A percentile compares a stretch with the other conserved stretches of the same genome.
These are phyloP conservation scores for Boletus rubescentipes DNA, from an alignment of 768 basidiomycete genomes.

Conservation along the genomic window DNA sequence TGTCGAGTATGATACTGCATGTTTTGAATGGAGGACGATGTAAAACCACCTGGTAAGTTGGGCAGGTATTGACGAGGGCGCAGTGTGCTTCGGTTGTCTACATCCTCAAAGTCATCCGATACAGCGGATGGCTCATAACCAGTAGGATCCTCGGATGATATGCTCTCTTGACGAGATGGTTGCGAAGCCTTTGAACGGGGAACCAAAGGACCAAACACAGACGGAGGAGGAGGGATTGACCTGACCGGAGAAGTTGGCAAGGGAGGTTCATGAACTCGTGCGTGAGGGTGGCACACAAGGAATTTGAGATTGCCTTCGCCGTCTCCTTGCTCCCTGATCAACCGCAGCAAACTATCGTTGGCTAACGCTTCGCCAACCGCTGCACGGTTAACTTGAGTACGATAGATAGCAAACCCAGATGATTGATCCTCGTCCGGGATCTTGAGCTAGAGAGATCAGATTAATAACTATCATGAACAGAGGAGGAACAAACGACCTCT, in stretches of 20 bases:
- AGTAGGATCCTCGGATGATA: slow-evolving; percentile 63
- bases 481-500: slow-evolving; percentile 49
- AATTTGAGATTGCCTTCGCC: slow-evolving; percentile 81
- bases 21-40: slow-evolving; percentile 37
- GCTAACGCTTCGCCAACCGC: slow-evolving; percentile 73
- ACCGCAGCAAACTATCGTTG: slow-evolving; percentile 66
- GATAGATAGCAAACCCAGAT: slow-evolving; percentile 71
- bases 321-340: slow-evolving; percentile 75
- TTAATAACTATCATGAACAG: slow-evolving; percentile 4
- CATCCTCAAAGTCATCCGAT: slow-evolving; percentile 59
- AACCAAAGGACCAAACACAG: slow-evolving; percentile 47
- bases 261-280: slow-evolving; percentile 54
- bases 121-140: slow-evolving; percentile 66
- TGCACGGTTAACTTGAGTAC: slow-evolving; percentile 80
- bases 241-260: slow-evolving; percentile 41
- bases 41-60: slow-evolving; percentile 30
- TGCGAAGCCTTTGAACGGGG: slow-evolving; percentile 47
- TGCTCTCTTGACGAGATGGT: slow-evolving; percentile 63
- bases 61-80: slow-evolving; percentile 39
- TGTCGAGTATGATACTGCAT: slow-evolving; percentile 41
- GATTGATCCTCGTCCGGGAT: slow-evolving; percentile 83
- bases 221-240: slow-evolving; percentile 52
- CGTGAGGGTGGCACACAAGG: slow-evolving; percentile 68
- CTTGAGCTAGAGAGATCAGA: slow-evolving; percentile 50
- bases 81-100: slow-evolving; percentile 47